These are phyloP conservation scores for Cryomyces minteri DNA, from an alignment of 495 filamentous ascomycete genomes.

Conservation along the genomic window DNA sequence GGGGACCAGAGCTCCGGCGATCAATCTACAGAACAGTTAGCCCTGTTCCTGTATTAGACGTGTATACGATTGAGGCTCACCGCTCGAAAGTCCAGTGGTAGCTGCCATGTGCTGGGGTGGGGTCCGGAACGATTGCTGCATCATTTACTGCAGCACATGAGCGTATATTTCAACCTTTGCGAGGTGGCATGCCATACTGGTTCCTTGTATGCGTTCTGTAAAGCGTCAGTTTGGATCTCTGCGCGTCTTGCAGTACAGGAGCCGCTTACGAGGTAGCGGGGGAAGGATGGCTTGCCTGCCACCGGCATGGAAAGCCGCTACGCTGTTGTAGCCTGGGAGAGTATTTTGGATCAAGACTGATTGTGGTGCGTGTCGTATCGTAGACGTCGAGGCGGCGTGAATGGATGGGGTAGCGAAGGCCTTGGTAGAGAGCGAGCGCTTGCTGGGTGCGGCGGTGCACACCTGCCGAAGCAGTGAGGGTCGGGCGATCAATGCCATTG, in stretches of 20 bases:
- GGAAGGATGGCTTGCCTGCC: slow-evolving; percentile 22
- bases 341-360: slow-evolving; percentile 7
- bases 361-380: slow-evolving; percentile 9
- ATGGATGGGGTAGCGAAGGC: slow-evolving; percentile 9
- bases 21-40: slow-evolving; percentile 26
- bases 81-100: slow-evolving; percentile 99
- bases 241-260: not conserved
- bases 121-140: slow-evolving; percentile 50
- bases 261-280: slow-evolving; percentile 24
- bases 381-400: slow-evolving; percentile 4
- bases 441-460: slow-evolving; percentile 10
- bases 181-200: not conserved
- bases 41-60: not conserved
- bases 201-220: slow-evolving; percentile 13
- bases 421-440: slow-evolving; percentile 12
- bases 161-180: not conserved
- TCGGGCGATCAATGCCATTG: slow-evolving; percentile 23
- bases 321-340: slow-evolving; percentile 8
- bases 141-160: slow-evolving; percentile 51
- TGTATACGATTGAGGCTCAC: slow-evolving; percentile 20
- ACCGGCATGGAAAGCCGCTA: slow-evolving; percentile 26
- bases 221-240: too few species aligned
- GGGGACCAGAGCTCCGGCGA: slow-evolving; percentile 64
- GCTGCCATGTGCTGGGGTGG: slow-evolving; percentile 64
- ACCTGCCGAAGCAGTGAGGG: slow-evolving; percentile 17